Percentiles rank a stretch among this genome's conserved stretches.
Conservation (phyloP, 2,329 filamentous ascomycete species). For the Fusarium sororula region DNA sequence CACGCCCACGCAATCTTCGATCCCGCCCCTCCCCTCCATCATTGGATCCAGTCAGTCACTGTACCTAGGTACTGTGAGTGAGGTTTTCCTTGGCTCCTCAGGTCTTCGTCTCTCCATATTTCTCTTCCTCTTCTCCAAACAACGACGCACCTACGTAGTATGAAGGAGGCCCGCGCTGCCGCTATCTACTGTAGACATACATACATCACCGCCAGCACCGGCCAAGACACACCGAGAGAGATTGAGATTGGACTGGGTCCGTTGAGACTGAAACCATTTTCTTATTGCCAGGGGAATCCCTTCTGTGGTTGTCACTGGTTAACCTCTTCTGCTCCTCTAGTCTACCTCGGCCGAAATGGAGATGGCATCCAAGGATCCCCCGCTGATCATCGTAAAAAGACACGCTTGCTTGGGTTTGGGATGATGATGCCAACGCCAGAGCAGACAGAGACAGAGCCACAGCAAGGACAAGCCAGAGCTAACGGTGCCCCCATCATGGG, state of each 20-base stretch:
- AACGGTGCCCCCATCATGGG: slow-evolving; percentile 35
- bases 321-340: neutral
- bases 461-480: neutral
- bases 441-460: neutral
- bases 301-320: neutral
- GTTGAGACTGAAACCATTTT: neutral
- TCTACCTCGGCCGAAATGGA: slow-evolving; percentile 40
- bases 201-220: slow-evolving; percentile 17
- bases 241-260: neutral
- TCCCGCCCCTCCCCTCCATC: slow-evolving; percentile 37
- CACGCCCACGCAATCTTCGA: slow-evolving; percentile 30
- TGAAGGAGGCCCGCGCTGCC: slow-evolving; percentile 24
- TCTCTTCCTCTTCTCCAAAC: slow-evolving; percentile 34
- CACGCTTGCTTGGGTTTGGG: slow-evolving; percentile 31
- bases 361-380: slow-evolving; percentile 26
- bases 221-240: neutral
- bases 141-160: neutral
- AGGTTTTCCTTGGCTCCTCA: slow-evolving; percentile 4
- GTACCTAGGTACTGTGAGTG: neutral
- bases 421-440: slow-evolving; percentile 32
- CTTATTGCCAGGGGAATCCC: slow-evolving; percentile 24
- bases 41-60: neutral
- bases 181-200: slow-evolving; percentile 17
- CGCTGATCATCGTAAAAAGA: slow-evolving; percentile 39
- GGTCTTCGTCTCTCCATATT: slow-evolving; percentile 34